These are phyloP conservation scores for Amaranthus tricolor DNA, from an alignment of 179 eudicot genomes.

Conservation along the genomic window DNA sequence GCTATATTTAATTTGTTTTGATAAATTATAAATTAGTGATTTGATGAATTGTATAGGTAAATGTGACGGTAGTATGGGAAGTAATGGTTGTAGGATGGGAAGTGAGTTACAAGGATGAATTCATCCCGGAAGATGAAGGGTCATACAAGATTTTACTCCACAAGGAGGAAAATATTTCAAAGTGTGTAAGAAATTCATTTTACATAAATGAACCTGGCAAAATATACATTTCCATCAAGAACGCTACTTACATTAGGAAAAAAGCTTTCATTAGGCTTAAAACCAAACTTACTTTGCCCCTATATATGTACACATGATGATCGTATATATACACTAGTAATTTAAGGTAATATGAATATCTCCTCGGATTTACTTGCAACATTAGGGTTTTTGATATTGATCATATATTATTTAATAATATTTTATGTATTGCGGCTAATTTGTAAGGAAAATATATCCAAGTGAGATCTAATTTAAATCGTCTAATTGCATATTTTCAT, in stretches of 20 bases:
- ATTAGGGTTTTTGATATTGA: background rate
- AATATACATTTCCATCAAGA: slow-evolving; percentile 54
- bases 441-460: too few relatives aligned
- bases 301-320: slow-evolving; percentile 31
- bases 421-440: background rate
- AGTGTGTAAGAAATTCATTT: slow-evolving; percentile 53
- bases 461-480: too few relatives aligned
- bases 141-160: slow-evolving; percentile 66
- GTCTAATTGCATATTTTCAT: too few relatives aligned
- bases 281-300: slow-evolving; percentile 49
- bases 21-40: background rate
- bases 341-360: too few relatives aligned
- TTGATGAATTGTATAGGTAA: slow-evolving; percentile 33
- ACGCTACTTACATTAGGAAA: slow-evolving; percentile 47
- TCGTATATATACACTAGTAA: background rate
- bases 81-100: slow-evolving; percentile 65
- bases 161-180: slow-evolving; percentile 46
- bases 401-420: background rate
- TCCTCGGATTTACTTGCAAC: too few relatives aligned
- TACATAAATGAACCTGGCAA: slow-evolving; percentile 76
- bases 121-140: slow-evolving; percentile 80
- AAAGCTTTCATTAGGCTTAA: slow-evolving; percentile 63
- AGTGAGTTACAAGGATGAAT: slow-evolving; percentile 71
- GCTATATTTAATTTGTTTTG: background rate
- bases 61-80: slow-evolving; percentile 72